Evolutionary conservation across 2,329 filamentous ascomycete species (phyloP).

Genomic region (Ophiocordyceps camponoti-leonardi): DNA sequence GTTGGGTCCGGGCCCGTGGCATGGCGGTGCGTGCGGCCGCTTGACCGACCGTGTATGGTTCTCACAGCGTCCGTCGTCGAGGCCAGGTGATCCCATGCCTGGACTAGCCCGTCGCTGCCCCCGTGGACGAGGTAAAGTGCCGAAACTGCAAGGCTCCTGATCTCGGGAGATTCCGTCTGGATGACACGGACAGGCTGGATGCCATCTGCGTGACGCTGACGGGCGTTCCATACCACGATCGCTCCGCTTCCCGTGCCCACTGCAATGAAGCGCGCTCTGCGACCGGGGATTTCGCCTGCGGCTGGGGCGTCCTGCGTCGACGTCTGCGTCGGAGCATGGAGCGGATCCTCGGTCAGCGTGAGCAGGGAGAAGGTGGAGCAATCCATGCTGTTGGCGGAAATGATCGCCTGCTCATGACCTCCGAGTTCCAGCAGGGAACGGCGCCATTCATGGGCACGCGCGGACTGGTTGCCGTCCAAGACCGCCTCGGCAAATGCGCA

Average conservation of each 20-base stretch:
- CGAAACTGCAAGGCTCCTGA: slow-evolving; percentile 68
- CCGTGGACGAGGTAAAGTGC: slow-evolving; percentile 83
- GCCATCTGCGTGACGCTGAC: slow-evolving; percentile 33
- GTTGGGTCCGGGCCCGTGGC: slow-evolving; percentile 35
- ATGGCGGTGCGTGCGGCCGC: slow-evolving; percentile 65
- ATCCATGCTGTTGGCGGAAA: slow-evolving; percentile 60
- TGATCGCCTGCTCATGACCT: slow-evolving; percentile 36
- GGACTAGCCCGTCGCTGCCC: slow-evolving; percentile 85
- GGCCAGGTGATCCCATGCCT: slow-evolving; percentile 90
- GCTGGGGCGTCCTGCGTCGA: slow-evolving; percentile 19
- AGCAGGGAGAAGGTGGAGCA: slow-evolving; percentile 54
- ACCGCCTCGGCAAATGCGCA: no score
- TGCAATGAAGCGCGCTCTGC: slow-evolving; percentile 64
- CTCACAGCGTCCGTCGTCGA: slow-evolving; percentile 64
- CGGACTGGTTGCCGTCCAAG: background rate
- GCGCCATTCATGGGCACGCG: slow-evolving; percentile 14
- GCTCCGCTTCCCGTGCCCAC: slow-evolving; percentile 63
- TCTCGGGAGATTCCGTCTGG: slow-evolving; percentile 75
- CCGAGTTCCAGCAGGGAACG: slow-evolving; percentile 27
- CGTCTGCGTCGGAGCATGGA: slow-evolving; percentile 28
- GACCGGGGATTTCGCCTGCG: slow-evolving; percentile 57
- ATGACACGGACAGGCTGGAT: slow-evolving; percentile 64
- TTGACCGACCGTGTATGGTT: slow-evolving; percentile 74
- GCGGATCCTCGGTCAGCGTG: slow-evolving; percentile 62
- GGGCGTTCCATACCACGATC: slow-evolving; percentile 74